Percentiles rank a stretch among this genome's conserved stretches.
These are phyloP conservation scores for Parafenestella ontariensis DNA, from an alignment of 2,329 filamentous ascomycete genomes.

Conservation along the genomic window DNA sequence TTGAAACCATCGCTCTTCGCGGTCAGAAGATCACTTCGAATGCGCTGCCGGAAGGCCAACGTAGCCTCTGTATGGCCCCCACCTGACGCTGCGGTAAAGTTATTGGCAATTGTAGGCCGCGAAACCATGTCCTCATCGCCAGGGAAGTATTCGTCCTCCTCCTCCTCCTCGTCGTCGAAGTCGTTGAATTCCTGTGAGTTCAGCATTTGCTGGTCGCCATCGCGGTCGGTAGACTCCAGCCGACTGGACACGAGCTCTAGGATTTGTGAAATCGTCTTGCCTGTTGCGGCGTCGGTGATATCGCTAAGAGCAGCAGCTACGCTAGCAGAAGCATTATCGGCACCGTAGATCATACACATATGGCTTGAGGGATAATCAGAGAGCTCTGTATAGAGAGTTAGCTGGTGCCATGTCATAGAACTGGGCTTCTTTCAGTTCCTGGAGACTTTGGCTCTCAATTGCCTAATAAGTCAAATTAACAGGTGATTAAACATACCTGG, in stretches of 20 bases:
- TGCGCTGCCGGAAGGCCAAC: slow-evolving; percentile 43
- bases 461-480: neutral
- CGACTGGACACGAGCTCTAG: slow-evolving; percentile 55
- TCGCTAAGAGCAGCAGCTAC: slow-evolving; percentile 55
- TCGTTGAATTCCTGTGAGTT: slow-evolving; percentile 47
- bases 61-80: slow-evolving; percentile 31
- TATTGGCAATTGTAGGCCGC: slow-evolving; percentile 24
- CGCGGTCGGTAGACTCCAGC: slow-evolving; percentile 46
- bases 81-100: neutral
- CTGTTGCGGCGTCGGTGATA: slow-evolving; percentile 52
- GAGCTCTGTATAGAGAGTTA: slow-evolving; percentile 54
- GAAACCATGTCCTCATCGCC: slow-evolving; percentile 50
- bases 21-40: slow-evolving; percentile 66
- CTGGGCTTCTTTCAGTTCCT: neutral
- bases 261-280: slow-evolving; percentile 58
- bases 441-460: neutral
- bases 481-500: slow-evolving; percentile 27
- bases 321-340: slow-evolving; percentile 53
- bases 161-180: slow-evolving; percentile 43
- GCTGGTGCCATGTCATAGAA: neutral
- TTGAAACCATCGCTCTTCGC: slow-evolving; percentile 73
- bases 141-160: slow-evolving; percentile 45
- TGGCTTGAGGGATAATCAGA: slow-evolving; percentile 66
- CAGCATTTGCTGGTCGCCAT: slow-evolving; percentile 53
- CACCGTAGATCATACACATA: slow-evolving; percentile 64